These are phyloP conservation scores for Cucumis hystrix DNA, from an alignment of 306 rosid species.

Conservation along the genomic window DNA sequence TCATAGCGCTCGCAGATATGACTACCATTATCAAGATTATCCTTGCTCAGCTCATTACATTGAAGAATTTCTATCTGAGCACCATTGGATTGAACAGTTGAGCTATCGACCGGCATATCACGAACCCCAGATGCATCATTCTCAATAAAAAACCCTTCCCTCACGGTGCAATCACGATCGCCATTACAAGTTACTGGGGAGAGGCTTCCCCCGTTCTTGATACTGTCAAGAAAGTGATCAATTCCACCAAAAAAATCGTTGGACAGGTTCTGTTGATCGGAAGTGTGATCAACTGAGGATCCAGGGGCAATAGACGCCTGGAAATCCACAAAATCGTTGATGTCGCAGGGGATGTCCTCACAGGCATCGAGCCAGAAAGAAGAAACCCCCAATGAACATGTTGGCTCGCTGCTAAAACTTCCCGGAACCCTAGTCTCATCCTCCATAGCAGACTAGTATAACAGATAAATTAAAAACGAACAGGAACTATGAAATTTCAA, in stretches of 20 bases:
- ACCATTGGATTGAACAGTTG: constrained; percentile 8
- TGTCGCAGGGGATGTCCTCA: constrained; percentile 74
- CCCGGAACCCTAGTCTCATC: constrained; percentile 31
- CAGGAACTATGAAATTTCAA: neutral
- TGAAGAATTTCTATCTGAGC: constrained; percentile 2
- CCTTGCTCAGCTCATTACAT: constrained; percentile 10
- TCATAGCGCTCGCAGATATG: constrained; percentile 13
- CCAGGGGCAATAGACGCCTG: constrained; percentile 25
- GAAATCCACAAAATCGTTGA: constrained; percentile 41
- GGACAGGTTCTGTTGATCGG: constrained; percentile 43
- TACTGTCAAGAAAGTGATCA: constrained; percentile 71
- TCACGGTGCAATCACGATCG: constrained; percentile 3
- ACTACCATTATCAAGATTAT: constrained; percentile 4
- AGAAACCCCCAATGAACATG: constrained; percentile 11
- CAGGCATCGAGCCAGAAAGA: constrained; percentile 95
- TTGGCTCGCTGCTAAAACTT: neutral
- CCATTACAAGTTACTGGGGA: constrained; percentile 21
- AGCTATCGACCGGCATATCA: constrained; percentile 10
- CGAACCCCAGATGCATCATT: constrained; percentile 9
- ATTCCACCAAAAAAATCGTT: constrained; percentile 77
- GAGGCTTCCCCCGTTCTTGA: constrained; percentile 61
- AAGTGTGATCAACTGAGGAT: constrained; percentile 17
- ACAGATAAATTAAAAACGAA: neutral
- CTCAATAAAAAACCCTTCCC: constrained; percentile 9
- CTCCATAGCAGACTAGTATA: constrained; percentile 28